These are phyloP conservation scores for Alloascoidea africana DNA, from an alignment of 805 yeast genomes.

Conservation along the genomic window DNA sequence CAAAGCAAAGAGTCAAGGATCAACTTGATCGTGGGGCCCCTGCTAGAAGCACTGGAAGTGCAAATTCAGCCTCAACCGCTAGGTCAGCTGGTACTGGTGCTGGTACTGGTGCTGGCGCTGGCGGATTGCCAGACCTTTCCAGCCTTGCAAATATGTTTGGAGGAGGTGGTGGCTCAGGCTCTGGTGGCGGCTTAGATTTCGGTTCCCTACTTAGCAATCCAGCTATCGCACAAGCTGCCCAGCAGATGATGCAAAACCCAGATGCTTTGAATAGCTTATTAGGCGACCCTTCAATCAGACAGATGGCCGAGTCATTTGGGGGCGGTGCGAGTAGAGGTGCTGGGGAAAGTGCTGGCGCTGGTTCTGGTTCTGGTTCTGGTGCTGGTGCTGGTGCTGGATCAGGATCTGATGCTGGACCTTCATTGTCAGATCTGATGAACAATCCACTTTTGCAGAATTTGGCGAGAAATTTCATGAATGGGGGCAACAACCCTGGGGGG, in stretches of 20 bases:
- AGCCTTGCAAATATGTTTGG: slow-evolving; percentile 43
- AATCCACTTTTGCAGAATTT: slow-evolving; percentile 64
- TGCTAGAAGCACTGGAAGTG: slow-evolving; percentile 14
- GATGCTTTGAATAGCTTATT: slow-evolving; percentile 55
- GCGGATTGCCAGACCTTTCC: slow-evolving; percentile 67
- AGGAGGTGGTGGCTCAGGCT: slow-evolving; percentile 28
- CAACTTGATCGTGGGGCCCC: slow-evolving; percentile 33
- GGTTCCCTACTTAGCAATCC: slow-evolving; percentile 75
- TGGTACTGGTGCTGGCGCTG: slow-evolving; percentile 22
- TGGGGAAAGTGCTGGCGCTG: slow-evolving; percentile 6
- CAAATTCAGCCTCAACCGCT: slow-evolving; percentile 7
- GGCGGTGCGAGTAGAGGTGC: slow-evolving; percentile 17
- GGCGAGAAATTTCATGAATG: slow-evolving; percentile 61
- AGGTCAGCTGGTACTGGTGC: slow-evolving; percentile 14
- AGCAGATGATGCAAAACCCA: slow-evolving; percentile 78
- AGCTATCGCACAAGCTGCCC: slow-evolving; percentile 82
- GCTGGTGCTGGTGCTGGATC: slow-evolving; percentile 12
- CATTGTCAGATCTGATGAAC: slow-evolving; percentile 56
- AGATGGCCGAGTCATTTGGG: slow-evolving; percentile 71
- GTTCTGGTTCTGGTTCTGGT: slow-evolving; percentile 10
- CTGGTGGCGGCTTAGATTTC: slow-evolving; percentile 61
- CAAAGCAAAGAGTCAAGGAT: slow-evolving; percentile 74
- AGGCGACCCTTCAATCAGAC: slow-evolving; percentile 67
- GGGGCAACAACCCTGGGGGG: too few species aligned
- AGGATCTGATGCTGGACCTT: slow-evolving; percentile 25